These are phyloP conservation scores for Cryptococcus sp. DNA, from an alignment of 1,284 basidiomycete genomes.

Conservation along the genomic window DNA sequence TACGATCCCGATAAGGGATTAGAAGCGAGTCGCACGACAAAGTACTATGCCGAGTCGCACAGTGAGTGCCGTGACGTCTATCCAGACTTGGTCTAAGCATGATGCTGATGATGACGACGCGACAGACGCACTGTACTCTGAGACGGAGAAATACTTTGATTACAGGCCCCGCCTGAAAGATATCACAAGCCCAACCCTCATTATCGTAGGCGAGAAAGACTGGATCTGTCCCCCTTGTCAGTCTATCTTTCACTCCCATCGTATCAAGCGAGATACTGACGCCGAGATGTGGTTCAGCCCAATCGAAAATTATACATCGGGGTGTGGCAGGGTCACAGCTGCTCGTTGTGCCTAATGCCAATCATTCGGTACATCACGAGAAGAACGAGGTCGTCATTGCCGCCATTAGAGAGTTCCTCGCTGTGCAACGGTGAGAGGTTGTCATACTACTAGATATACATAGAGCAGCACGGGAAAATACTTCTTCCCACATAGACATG, in stretches of 20 bases:
- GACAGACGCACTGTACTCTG: slow-evolving; percentile 17
- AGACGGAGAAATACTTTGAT: slow-evolving; percentile 8
- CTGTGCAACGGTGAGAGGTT: no score
- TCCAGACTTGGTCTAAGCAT: no score
- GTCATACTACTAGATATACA: no score
- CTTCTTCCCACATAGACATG: no score
- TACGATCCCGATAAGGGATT: slow-evolving; percentile 23
- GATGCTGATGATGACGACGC: neutral
- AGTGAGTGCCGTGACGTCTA: slow-evolving; percentile 8
- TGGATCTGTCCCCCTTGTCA: slow-evolving; percentile 27
- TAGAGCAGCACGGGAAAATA: no score
- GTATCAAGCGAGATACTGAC: neutral
- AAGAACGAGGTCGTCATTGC: slow-evolving; percentile 19
- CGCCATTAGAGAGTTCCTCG: slow-evolving; percentile 13
- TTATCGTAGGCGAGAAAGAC: slow-evolving; percentile 25
- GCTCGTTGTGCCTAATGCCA: slow-evolving; percentile 18
- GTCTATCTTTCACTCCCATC: neutral
- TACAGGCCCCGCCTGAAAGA: slow-evolving; percentile 18
- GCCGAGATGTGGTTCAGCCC: slow-evolving; percentile 2
- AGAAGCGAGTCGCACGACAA: slow-evolving; percentile 11
- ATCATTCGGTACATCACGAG: slow-evolving; percentile 28
- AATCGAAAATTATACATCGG: slow-evolving; percentile 23
- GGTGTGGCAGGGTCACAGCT: slow-evolving; percentile 16
- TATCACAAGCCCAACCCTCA: slow-evolving; percentile 17
- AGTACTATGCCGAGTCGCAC: slow-evolving; percentile 23